These are phyloP conservation scores for Mycena albidolilacea DNA, from an alignment of 768 basidiomycete species.

Conservation along the genomic window DNA sequence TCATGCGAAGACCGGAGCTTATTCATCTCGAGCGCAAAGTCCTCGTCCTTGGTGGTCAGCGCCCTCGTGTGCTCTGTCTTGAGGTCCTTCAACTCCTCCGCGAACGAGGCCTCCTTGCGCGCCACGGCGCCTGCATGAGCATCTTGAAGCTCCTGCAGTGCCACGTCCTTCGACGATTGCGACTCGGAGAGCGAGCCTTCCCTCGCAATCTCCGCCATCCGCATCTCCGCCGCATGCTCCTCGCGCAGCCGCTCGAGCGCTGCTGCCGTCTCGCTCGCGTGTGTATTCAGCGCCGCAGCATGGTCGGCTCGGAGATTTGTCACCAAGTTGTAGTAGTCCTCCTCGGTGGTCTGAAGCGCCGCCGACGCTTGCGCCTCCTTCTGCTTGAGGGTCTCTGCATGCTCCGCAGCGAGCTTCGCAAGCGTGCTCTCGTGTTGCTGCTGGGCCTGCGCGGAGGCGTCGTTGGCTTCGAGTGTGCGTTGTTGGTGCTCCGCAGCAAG, in stretches of 20 bases:
- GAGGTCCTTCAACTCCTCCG: slow-evolving; percentile 75
- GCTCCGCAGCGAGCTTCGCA: slow-evolving; percentile 64
- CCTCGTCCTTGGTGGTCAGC: slow-evolving; percentile 71
- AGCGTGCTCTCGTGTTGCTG: slow-evolving; percentile 70
- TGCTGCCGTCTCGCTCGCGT: slow-evolving; percentile 71
- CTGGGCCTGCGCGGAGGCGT: slow-evolving; percentile 60
- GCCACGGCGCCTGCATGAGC: slow-evolving; percentile 78
- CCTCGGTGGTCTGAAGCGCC: slow-evolving; percentile 77
- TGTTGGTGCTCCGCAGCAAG: slow-evolving; percentile 62
- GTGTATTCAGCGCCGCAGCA: slow-evolving; percentile 72
- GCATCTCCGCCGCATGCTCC: slow-evolving; percentile 82
- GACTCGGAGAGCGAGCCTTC: slow-evolving; percentile 84
- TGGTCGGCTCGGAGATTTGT: slow-evolving; percentile 85
- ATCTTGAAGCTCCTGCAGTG: slow-evolving; percentile 77
- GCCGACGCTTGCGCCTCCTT: slow-evolving; percentile 73
- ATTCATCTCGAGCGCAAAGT: slow-evolving; percentile 72
- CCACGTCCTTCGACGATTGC: slow-evolving; percentile 73
- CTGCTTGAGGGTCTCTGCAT: slow-evolving; percentile 69
- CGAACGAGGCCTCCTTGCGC: slow-evolving; percentile 75
- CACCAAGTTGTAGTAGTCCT: slow-evolving; percentile 86
- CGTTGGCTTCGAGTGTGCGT: slow-evolving; percentile 61
- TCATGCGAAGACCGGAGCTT: slow-evolving; percentile 75
- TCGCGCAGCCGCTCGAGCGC: slow-evolving; percentile 79
- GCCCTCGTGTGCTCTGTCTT: slow-evolving; percentile 74
- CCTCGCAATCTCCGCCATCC: slow-evolving; percentile 81